Base-by-base conservation (phyloP, 192 early-diverging fungal genomes). In the Entophlyctis luteolus region DNA sequence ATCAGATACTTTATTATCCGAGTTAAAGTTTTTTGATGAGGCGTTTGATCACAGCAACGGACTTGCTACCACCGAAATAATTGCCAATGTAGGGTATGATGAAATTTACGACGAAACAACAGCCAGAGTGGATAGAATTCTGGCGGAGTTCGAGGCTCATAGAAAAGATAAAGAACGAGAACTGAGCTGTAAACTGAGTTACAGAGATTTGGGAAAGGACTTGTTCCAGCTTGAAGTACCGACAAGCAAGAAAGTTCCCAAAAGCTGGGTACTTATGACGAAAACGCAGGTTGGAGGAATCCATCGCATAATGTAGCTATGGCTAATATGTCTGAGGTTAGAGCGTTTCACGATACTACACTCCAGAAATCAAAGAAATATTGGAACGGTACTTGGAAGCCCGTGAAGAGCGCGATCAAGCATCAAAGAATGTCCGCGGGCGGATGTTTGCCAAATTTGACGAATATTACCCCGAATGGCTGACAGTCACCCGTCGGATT, bases 131-230 rank as follows among this genome's bases (percentile, higher is more conserved):
- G 74, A 77, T 4, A 77, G 81, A 34, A 72, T 95, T 12, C 87
- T 92, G 50, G 68, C 56, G 0, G 78, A 85, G 73, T 82, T 99
- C 38, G 85, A 87, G 8, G 46, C 75, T 32, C 82, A 93, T 66
- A 69, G 92, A 34, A 65, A 75, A 34, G 87, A 93, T 53, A 81
- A 77, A 23, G 82, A 90, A 58, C 77, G 75, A 45, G 67, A 77
- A 38, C 67, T 94, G 25, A 62, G 85, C 1, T 70, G 79, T 4
- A 87, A 86, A 58, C 75, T 95, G 33, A 74, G 77, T 2, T 99
- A 90, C 83, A 90, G 89, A 63, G 86, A 95, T 77, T 78, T 96
- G 53, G 94, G 95, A 42, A 99, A 99, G 74, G 97, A 99, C 69
- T 85, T 90, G 18, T 95, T 93, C 72, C 93, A 94, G 75, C 65